These are phyloP conservation scores for Bimuria novae-zelandiae DNA, from an alignment of 2,329 filamentous ascomycete species.

Conservation along the genomic window DNA sequence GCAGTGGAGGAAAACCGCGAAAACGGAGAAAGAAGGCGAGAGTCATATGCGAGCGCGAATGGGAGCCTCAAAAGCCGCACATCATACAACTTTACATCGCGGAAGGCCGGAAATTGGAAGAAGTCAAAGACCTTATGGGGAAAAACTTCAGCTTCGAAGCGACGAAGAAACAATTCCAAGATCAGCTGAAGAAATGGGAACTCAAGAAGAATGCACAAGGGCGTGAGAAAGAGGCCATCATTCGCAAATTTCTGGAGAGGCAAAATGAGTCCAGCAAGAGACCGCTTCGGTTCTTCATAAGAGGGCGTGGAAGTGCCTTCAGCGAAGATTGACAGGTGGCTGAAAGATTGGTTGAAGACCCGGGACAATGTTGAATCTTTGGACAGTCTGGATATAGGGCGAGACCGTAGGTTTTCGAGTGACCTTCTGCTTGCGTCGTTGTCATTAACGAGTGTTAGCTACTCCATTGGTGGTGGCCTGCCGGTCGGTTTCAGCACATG, in stretches of 20 bases:
- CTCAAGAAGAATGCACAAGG: background rate
- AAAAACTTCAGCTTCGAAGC: background rate
- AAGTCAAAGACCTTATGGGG: background rate
- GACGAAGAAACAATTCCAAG: background rate
- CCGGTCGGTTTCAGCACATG: no score
- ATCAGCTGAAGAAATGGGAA: background rate
- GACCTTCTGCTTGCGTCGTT: no score
- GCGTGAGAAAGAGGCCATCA: background rate
- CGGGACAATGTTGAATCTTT: no score
- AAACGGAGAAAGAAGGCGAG: background rate
- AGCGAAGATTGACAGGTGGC: background rate
- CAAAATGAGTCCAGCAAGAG: background rate
- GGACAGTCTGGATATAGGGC: no score
- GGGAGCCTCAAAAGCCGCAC: background rate
- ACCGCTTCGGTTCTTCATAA: background rate
- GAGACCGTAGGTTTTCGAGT: no score
- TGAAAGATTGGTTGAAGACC: background rate
- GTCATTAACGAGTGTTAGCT: no score
- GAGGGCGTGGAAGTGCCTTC: background rate
- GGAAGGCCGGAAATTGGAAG: background rate
- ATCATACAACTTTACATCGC: background rate
- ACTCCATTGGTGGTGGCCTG: no score
- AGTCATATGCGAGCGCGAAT: background rate
- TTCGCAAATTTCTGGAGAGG: background rate
- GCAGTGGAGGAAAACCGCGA: background rate